phyloP scores from a whole-genome alignment of 2,329 filamentous ascomycete genomes.

The Dendryphion nanum region DNA sequence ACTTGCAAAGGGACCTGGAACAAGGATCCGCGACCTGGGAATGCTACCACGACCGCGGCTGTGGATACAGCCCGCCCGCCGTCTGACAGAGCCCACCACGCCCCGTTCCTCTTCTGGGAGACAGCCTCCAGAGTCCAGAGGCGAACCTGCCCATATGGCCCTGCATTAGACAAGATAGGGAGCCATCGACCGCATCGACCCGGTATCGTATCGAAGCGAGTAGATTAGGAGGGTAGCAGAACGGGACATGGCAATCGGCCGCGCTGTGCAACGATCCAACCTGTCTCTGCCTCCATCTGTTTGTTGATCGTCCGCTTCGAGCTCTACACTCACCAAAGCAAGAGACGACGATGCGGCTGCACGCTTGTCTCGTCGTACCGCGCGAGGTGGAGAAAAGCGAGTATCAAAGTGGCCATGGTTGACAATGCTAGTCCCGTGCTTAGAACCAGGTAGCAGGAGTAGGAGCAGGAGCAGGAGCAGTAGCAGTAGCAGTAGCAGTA shows the following conservation, averaged over 20 bases:
- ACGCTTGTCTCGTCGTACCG: constrained; percentile 15
- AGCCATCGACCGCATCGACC: constrained; percentile 23
- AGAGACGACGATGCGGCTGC: constrained; percentile 9
- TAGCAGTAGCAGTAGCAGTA: too few species aligned
- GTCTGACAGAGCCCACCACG: constrained; percentile 32
- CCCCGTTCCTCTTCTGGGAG: constrained; percentile 2
- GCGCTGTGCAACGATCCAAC: constrained; percentile 30
- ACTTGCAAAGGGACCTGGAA: too few species aligned
- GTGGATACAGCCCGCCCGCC: constrained; percentile 41
- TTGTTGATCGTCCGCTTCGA: constrained; percentile 27
- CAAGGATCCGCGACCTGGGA: constrained; percentile 39
- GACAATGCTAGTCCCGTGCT: constrained; percentile 3
- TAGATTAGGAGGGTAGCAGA: constrained; percentile 24
- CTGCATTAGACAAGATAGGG: constrained; percentile 38
- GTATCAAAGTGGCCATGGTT: constrained; percentile 2
- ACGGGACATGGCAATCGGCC: constrained; percentile 22
- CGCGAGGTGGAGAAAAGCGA: constrained; percentile 12
- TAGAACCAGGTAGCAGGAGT: too few species aligned
- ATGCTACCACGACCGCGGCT: constrained; percentile 46
- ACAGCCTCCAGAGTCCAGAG: too few species aligned
- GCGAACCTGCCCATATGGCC: not conserved
- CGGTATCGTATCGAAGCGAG: constrained; percentile 9
- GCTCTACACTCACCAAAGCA: constrained; percentile 13
- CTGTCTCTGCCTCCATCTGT: constrained; percentile 37
- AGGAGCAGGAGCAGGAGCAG: too few species aligned